These are phyloP conservation scores for Pelargonium australe DNA, from an alignment of 441 rosid genomes.

Conservation along the genomic window DNA sequence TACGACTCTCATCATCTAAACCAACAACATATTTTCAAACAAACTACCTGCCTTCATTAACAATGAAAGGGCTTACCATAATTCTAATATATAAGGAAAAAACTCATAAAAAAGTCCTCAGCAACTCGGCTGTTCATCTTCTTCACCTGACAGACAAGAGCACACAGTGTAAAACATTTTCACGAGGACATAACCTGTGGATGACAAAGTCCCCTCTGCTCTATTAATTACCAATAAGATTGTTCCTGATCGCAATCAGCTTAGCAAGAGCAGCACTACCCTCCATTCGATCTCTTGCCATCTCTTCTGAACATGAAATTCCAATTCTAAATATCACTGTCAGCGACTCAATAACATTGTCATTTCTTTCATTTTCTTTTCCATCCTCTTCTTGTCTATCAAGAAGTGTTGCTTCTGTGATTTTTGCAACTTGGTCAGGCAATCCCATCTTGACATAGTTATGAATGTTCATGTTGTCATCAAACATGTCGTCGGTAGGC, in stretches of 20 bases:
- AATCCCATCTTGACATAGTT: background rate
- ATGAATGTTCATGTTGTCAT: constrained; percentile 8
- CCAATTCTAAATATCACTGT: background rate
- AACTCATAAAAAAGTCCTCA: too few relatives aligned
- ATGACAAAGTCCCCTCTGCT: too few relatives aligned
- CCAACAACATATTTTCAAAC: too few relatives aligned
- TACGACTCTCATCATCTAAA: too few relatives aligned
- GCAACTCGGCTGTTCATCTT: too few relatives aligned
- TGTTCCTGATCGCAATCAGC: background rate
- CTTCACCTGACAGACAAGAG: too few relatives aligned
- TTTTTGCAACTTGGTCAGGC: background rate
- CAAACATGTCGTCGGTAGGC: constrained; percentile 1
- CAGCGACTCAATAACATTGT: background rate
- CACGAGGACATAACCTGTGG: too few relatives aligned
- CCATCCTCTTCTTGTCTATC: background rate
- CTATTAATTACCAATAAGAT: too few relatives aligned
- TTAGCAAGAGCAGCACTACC: background rate
- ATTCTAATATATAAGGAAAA: too few relatives aligned
- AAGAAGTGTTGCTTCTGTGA: background rate
- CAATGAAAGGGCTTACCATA: too few relatives aligned
- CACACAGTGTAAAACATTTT: too few relatives aligned
- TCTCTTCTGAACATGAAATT: background rate
- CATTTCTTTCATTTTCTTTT: background rate
- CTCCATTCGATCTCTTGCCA: background rate
- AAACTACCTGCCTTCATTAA: too few relatives aligned